Evolutionary conservation across 176 grass and related monocot genomes (phyloP), one percentile per base, ranked within the genome.

Genomic region (Oryza glumipatula): DNA sequence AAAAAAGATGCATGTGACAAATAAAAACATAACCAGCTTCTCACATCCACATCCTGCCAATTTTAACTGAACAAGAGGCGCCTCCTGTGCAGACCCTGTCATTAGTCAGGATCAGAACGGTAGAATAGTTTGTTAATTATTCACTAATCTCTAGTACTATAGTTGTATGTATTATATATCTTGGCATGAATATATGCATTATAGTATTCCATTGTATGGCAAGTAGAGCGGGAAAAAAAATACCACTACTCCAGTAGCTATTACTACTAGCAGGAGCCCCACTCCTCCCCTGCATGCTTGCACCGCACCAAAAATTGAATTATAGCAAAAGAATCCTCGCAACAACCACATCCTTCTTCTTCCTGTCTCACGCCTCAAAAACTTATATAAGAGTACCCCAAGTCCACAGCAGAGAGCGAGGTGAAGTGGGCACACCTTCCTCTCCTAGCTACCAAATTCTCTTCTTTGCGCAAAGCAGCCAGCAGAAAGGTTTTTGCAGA

Each of bases 331-430:
- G 79, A 47, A 16, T 49, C 68, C 74, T 49, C 80, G 61, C 68
- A 86, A 78, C 79, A 73, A 79, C 79, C 85, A 36, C 70, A 67
- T 72, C 65, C 87, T 68, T 49, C 76, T 61, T 22, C 58, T 13
- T 63, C 82, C 49, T 85, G 82, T 70, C 82, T 65, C 70, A 54
- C 86, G 32, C 66, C 87, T 76, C 74, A 33, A 90, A 68, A 86
- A 87, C 88, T 79, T 90, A 90, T 90, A 86, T 90, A 87, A 90
- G 76, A 80, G 88, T 64, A 80, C 84, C 75, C 64, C 54, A n/a
- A n/a, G 54, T 58, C 17, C 49, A 76, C 58, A 63, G n/a, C 58
- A 68, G 15, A 86, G 30, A 68, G 47, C 38, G 21, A 68, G 15
- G 21, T 64, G 64, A 61, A 74, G 88, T 79, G 84, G 80, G 89